Conservation (phyloP, 495 filamentous ascomycete genomes). For the Penicillium chermesinum region DNA sequence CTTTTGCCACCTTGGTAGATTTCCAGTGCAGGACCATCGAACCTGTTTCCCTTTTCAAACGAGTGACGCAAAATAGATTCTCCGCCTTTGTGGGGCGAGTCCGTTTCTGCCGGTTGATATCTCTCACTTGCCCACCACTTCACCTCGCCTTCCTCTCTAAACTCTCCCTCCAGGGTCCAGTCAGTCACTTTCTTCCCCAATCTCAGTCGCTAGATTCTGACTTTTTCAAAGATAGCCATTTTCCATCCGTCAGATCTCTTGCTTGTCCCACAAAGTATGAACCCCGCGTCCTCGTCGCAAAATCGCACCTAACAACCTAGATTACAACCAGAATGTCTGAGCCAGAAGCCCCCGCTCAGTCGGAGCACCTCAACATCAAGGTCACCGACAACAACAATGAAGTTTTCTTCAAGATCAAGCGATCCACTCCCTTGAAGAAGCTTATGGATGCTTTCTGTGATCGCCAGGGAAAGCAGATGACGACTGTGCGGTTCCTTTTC, state of each 20-base stretch:
- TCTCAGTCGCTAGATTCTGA: neutral
- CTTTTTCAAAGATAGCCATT: neutral
- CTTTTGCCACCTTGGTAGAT: no score
- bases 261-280: neutral
- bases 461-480: slow-evolving; percentile 78
- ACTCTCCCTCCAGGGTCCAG: neutral
- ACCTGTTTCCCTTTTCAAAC: neutral
- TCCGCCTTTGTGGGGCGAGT: slow-evolving; percentile 32
- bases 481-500: slow-evolving; percentile 91
- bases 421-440: slow-evolving; percentile 91
- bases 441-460: slow-evolving; percentile 99
- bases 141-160: slow-evolving; percentile 6
- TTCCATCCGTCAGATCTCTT: neutral
- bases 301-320: neutral
- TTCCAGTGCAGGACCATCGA: neutral
- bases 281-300: slow-evolving; percentile 2
- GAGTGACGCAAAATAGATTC: slow-evolving; percentile 40
- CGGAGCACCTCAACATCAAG: slow-evolving; percentile 97
- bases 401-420: slow-evolving; percentile 99
- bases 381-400: slow-evolving; percentile 99
- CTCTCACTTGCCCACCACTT: slow-evolving; percentile 14
- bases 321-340: slow-evolving; percentile 15
- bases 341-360: slow-evolving; percentile 50
- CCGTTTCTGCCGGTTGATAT: slow-evolving; percentile 23
- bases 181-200: slow-evolving; percentile 5